phyloP scores from a whole-genome alignment of 2,329 filamentous ascomycete species.

The Parastagonospora nodorum region DNA sequence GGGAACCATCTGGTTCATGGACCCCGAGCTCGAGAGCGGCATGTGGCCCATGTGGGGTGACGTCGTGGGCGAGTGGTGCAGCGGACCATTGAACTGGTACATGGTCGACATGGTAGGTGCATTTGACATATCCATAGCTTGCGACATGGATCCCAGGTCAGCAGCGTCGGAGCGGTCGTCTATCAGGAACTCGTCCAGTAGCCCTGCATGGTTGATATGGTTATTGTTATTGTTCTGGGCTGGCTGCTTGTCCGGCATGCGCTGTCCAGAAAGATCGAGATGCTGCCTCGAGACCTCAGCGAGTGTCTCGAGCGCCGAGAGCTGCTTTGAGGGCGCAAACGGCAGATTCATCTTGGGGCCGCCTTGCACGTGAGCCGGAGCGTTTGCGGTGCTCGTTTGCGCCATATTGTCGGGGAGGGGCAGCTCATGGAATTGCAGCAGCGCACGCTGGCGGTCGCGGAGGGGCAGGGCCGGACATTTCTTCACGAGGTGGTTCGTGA shows the following conservation, averaged over 20 bases:
- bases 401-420: constrained; percentile 51
- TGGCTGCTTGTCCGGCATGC: constrained; percentile 41
- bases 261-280: constrained; percentile 62
- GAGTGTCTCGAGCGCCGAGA: constrained; percentile 82
- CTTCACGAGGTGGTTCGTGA: constrained; percentile 81
- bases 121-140: constrained; percentile 39
- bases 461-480: constrained; percentile 81
- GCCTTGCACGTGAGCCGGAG: constrained; percentile 24
- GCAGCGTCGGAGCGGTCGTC: constrained; percentile 42
- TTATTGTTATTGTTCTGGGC: constrained; percentile 22
- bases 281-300: constrained; percentile 83
- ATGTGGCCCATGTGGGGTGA: constrained; percentile 42
- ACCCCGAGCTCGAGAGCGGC: constrained; percentile 31
- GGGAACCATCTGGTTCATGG: constrained; percentile 43
- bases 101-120: constrained; percentile 44
- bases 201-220: constrained; percentile 28
- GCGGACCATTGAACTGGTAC: constrained; percentile 45
- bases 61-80: constrained; percentile 43
- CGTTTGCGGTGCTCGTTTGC: constrained; percentile 21
- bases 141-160: constrained; percentile 29
- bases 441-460: constrained; percentile 75
- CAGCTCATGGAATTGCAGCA: constrained; percentile 73
- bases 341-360: constrained; percentile 48
- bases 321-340: constrained; percentile 58
- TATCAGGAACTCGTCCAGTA: constrained; percentile 46